Evolutionary conservation across 2,329 filamentous ascomycete genomes (phyloP).

Genomic region (Colletotrichum agaves): DNA sequence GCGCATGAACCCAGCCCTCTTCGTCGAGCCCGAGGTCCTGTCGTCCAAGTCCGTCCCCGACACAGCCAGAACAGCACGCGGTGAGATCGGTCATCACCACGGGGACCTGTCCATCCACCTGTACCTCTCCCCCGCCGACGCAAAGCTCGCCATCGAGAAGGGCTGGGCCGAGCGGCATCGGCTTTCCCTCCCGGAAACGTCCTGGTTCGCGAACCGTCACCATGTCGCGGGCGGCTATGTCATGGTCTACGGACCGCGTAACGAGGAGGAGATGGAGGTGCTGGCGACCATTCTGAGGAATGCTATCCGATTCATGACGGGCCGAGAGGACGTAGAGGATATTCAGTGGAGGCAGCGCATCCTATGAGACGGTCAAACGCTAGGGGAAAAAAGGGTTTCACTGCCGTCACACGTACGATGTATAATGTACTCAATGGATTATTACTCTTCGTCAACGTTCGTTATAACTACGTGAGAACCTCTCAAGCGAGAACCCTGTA

Average conservation of each 20-base stretch:
- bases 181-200: slow-evolving; percentile 43
- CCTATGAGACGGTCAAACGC: neutral
- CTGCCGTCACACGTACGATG: neutral
- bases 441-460: neutral
- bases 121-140: slow-evolving; percentile 51
- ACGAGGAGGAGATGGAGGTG: slow-evolving; percentile 48
- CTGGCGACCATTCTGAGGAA: slow-evolving; percentile 14
- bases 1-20: slow-evolving; percentile 46
- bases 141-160: slow-evolving; percentile 45
- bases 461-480: neutral
- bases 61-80: slow-evolving; percentile 18
- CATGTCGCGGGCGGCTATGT: slow-evolving; percentile 47
- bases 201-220: neutral
- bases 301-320: slow-evolving; percentile 29
- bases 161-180: slow-evolving; percentile 55
- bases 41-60: neutral
- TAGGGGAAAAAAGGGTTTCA: rapidly evolving
- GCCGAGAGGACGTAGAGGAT: slow-evolving; percentile 1
- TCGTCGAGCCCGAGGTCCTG: slow-evolving; percentile 13
- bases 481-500: slow-evolving; percentile 40
- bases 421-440: neutral
- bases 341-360: slow-evolving; percentile 25
- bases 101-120: slow-evolving; percentile 52
- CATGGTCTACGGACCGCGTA: slow-evolving; percentile 53
- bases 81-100: slow-evolving; percentile 53